A percentile compares a stretch with the other conserved stretches of the same genome.
Evolutionary conservation across 1,139 yeast genomes (phyloP).

Genomic region (Suhomyces guaymorum): DNA sequence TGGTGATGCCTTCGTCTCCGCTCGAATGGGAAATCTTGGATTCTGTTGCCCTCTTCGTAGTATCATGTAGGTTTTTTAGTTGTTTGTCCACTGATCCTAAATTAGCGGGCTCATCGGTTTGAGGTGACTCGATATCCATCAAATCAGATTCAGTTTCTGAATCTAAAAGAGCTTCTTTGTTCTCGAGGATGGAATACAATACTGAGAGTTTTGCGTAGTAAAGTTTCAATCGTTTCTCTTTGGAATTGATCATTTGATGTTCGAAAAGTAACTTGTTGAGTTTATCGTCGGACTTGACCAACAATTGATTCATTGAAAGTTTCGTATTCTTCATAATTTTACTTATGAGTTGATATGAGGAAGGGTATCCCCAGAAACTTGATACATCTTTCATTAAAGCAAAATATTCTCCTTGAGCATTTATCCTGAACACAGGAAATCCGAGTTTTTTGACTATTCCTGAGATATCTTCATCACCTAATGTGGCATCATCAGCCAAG

Average conservation of each 20-base stretch:
- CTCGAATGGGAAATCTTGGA: constrained; percentile 1
- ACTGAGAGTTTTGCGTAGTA: constrained; percentile 32
- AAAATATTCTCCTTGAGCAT: constrained; percentile 14
- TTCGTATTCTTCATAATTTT: constrained; percentile 27
- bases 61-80: constrained; percentile 1
- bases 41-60: constrained; percentile 2
- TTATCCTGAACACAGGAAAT: constrained; percentile 7
- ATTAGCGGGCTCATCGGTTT: background rate
- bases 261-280: constrained; percentile 28
- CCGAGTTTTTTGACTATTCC: constrained; percentile 9
- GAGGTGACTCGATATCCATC: background rate
- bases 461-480: constrained; percentile 7
- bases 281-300: constrained; percentile 19
- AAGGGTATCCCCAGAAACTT: constrained; percentile 42
- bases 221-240: constrained; percentile 23
- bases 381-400: constrained; percentile 38
- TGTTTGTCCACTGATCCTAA: constrained; percentile 7
- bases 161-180: constrained; percentile 22
- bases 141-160: constrained; percentile 5
- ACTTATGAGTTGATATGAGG: constrained; percentile 43
- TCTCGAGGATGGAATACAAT: constrained; percentile 21
- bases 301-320: constrained; percentile 23
- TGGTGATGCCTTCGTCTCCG: constrained; percentile 31
- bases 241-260: constrained; percentile 22
- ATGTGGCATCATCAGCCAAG: background rate